These are phyloP conservation scores for Pseudopediastrum boryanum DNA, from an alignment of 139 green algal genomes.

Conservation along the genomic window DNA sequence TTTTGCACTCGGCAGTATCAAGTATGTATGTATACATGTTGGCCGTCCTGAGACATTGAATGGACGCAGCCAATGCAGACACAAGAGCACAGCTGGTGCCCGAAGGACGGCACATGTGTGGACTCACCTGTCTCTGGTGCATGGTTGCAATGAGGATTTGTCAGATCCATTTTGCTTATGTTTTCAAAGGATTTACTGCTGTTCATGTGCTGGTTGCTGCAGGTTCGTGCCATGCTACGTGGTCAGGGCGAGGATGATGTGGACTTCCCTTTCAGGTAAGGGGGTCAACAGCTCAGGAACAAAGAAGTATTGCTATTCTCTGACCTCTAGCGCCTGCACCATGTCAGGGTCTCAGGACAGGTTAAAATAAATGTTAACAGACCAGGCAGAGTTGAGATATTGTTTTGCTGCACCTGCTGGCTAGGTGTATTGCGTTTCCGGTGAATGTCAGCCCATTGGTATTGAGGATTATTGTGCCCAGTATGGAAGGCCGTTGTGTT, in stretches of 20 bases:
- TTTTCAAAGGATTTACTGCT: not conserved
- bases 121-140: no score
- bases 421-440: not conserved
- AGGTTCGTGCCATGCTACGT: conserved; percentile 32
- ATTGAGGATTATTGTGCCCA: no score
- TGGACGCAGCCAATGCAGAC: no score
- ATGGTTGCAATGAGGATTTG: no score
- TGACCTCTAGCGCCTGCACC: not conserved
- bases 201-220: not conserved
- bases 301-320: not conserved
- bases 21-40: no score
- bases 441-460: no score
- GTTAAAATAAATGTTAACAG: not conserved
- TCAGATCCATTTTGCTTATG: conserved; percentile 6
- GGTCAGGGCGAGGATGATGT: conserved; percentile 46
- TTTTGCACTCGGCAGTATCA: no score
- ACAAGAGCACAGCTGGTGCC: no score
- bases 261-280: conserved; percentile 58
- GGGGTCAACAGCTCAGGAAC: not conserved
- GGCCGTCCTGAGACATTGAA: no score
- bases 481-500: no score
- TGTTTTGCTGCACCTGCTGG: not conserved
- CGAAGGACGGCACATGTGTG: no score
- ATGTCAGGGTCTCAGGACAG: not conserved
- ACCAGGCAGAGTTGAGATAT: not conserved